Percentiles rank a stretch among this genome's conserved stretches.
Evolutionary conservation across 768 basidiomycete genomes (phyloP).

Genomic region (Kwoniella sp.): DNA sequence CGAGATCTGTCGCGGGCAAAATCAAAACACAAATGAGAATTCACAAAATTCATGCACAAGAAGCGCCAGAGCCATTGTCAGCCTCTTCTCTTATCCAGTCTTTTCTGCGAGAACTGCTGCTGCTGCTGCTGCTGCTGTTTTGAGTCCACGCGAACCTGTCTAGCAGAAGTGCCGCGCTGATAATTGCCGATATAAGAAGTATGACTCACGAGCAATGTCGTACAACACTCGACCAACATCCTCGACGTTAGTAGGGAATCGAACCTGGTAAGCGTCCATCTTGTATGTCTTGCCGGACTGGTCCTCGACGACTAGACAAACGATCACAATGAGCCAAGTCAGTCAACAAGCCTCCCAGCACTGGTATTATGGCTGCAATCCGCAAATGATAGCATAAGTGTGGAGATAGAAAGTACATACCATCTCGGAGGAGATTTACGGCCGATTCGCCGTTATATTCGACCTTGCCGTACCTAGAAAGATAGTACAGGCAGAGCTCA

Average conservation of each 20-base stretch:
- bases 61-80: too few relatives aligned
- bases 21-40: background rate
- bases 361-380: too few relatives aligned
- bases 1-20: slow-evolving; percentile 51
- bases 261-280: slow-evolving; percentile 93
- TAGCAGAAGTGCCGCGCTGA: too few relatives aligned
- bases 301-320: slow-evolving; percentile 68
- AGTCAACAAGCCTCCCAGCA: too few relatives aligned
- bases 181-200: background rate
- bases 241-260: slow-evolving; percentile 86
- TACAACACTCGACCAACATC: slow-evolving; percentile 85
- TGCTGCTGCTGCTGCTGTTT: too few relatives aligned
- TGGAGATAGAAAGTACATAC: slow-evolving; percentile 33
- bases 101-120: too few relatives aligned
- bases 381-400: too few relatives aligned
- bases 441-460: slow-evolving; percentile 84
- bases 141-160: too few relatives aligned
- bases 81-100: background rate
- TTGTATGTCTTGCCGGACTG: slow-evolving; percentile 84
- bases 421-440: slow-evolving; percentile 81
- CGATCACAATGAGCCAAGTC: too few relatives aligned
- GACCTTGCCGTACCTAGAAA: slow-evolving; percentile 77
- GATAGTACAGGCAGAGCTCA: too few relatives aligned
- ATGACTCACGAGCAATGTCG: slow-evolving; percentile 66
- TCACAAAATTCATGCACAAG: too few relatives aligned